Base-by-base conservation (phyloP, 1,284 basidiomycete genomes). In the Microbotryum saponariae region DNA sequence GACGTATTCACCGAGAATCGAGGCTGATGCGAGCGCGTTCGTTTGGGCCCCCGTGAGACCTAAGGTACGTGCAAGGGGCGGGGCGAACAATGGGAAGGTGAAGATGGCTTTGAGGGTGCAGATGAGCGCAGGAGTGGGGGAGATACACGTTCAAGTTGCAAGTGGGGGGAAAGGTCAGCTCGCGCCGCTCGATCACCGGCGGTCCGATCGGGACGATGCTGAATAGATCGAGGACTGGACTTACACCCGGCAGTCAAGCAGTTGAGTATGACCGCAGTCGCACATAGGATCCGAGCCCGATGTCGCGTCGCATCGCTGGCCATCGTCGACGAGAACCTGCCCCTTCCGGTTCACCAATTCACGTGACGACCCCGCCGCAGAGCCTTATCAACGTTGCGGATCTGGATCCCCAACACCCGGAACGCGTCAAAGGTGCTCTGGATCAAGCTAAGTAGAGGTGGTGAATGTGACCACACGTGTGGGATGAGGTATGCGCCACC, bases 231-330 rank as follows among this genome's bases (percentile, higher is more conserved):
- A 18, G 5, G 37, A 42, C 14, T 42, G 37, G 49, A 46, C 64
- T 55, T 20, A 61, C 64, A 61, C 23, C 68, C 70, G 14, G 68
- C 68, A 6, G 66, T 70, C 25, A 70, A 44, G 46, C 68, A 71
- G 61, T 69, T 70, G 44, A 12, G 7, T 12, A 53, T 29, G 12
- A 59, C 56, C 2, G 54, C 54, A 2, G 25, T 23, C 3, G 47
- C 54, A 23, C 49, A 57, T 12, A 51, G 20, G 47, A 58, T n/a
- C 27, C 25, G 58, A 16, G 14, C 14, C 12, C 37, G 37, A 18
- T 42, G 37, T 6, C 37, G 37, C 37, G 37, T 42, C 37, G 37
- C 37, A 16, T 42, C 37, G 37, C 37, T 16, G 37, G 14, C 37
- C 12, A 42, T 42, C 37, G 37, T 42, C 37, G 37, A 42, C 16